Evolutionary conservation across 495 filamentous ascomycete genomes (phyloP).

Genomic region (Bacidia gigantensis): DNA sequence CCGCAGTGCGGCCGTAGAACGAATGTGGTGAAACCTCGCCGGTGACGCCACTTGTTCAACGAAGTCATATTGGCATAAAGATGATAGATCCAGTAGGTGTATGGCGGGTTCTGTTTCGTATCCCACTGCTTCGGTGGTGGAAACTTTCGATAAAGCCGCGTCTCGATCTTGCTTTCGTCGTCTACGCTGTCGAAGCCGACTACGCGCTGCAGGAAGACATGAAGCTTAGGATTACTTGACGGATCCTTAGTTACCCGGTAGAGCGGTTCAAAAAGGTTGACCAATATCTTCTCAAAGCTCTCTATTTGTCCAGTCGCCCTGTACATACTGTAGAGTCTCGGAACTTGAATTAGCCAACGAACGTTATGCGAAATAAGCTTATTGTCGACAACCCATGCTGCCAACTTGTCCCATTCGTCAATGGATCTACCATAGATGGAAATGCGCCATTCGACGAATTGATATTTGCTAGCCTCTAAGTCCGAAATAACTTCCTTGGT

Average conservation of each 20-base stretch:
- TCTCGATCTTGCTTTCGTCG: slow-evolving; percentile 92
- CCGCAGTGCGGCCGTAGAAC: slow-evolving; percentile 88
- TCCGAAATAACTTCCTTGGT: slow-evolving; percentile 98
- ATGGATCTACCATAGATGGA: slow-evolving; percentile 86
- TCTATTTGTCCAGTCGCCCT: slow-evolving; percentile 75
- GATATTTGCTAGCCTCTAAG: slow-evolving; percentile 95
- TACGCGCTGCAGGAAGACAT: slow-evolving; percentile 87
- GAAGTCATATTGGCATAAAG: slow-evolving; percentile 89
- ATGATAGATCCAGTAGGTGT: slow-evolving; percentile 98
- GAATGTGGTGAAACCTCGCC: slow-evolving; percentile 91
- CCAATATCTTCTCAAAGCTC: slow-evolving; percentile 78
- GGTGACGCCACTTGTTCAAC: slow-evolving; percentile 80
- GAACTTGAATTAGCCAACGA: slow-evolving; percentile 92
- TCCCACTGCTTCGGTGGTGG: slow-evolving; percentile 80
- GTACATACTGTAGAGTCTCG: slow-evolving; percentile 90
- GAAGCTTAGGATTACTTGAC: slow-evolving; percentile 74
- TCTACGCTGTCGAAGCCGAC: slow-evolving; percentile 96
- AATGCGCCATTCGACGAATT: slow-evolving; percentile 98
- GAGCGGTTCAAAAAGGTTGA: slow-evolving; percentile 83
- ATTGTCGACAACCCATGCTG: slow-evolving; percentile 97
- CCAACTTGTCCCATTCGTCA: slow-evolving; percentile 96
- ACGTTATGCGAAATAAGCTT: slow-evolving; percentile 96
- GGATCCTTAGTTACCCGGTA: slow-evolving; percentile 92
- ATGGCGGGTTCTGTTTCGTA: slow-evolving; percentile 88
- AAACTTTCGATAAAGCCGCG: slow-evolving; percentile 83